Evolutionary conservation across 371 early-diverging fungal genomes (phyloP).

Genomic region (Syncephalastrum sp.): DNA sequence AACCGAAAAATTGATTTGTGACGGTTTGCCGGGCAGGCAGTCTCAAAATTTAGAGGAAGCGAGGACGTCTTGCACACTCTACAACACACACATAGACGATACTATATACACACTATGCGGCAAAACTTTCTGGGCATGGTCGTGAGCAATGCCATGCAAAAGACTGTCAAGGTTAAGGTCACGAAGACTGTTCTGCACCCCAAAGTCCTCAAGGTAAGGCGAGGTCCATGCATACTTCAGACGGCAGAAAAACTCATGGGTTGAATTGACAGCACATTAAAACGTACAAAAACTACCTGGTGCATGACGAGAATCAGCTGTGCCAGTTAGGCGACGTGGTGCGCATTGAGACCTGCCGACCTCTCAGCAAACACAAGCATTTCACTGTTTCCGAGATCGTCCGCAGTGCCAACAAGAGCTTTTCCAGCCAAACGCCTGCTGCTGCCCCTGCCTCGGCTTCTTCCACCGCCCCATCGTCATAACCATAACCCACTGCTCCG

Average conservation of each 20-base stretch:
- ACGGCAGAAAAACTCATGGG: not conserved
- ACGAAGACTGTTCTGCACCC: conserved; percentile 77
- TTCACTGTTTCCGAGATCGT: conserved; percentile 89
- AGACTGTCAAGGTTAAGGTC: conserved; percentile 91
- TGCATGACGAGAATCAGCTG: conserved; percentile 82
- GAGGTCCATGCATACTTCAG: too few relatives aligned
- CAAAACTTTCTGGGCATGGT: conserved; percentile 87
- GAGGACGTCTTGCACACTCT: too few relatives aligned
- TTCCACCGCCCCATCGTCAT: too few relatives aligned
- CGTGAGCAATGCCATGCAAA: conserved; percentile 86
- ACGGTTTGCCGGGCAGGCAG: too few relatives aligned
- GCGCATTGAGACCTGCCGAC: conserved; percentile 88
- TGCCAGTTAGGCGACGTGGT: conserved; percentile 91
- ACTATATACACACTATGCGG: conserved; percentile 51
- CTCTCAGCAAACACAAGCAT: conserved; percentile 84
- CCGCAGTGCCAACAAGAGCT: conserved; percentile 26
- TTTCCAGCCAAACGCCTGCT: too few relatives aligned
- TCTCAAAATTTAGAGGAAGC: too few relatives aligned
- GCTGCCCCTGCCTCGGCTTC: too few relatives aligned
- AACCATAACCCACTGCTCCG: too few relatives aligned
- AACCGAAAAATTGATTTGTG: too few relatives aligned
- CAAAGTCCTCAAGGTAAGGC: conserved; percentile 79
- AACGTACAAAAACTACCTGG: conserved; percentile 84
- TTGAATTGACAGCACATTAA: conserved; percentile 49
- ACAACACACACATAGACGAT: too few relatives aligned